These are phyloP conservation scores for Entomortierella chlamydospora DNA, from an alignment of 192 early-diverging fungal genomes.

Conservation along the genomic window DNA sequence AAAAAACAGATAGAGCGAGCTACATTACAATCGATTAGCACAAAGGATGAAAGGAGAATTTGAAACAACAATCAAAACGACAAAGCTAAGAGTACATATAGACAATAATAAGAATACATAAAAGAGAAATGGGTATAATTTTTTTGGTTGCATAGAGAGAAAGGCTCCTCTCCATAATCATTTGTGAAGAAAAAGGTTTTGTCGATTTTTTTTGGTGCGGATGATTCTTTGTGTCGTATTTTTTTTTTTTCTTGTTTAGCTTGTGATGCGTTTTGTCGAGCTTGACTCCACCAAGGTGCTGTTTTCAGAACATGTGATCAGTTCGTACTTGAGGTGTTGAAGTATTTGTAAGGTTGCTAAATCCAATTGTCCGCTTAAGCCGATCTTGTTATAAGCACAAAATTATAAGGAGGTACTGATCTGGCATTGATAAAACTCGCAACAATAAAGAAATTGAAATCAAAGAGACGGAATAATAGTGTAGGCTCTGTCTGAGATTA, in stretches of 20 bases:
- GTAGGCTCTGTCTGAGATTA: not conserved
- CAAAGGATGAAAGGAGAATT: too few species aligned
- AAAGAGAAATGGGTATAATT: not conserved
- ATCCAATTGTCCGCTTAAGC: too few species aligned
- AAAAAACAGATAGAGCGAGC: not conserved
- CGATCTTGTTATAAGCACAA: too few species aligned
- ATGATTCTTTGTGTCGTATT: not conserved
- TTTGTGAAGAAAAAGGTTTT: not conserved
- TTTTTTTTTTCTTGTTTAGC: not conserved
- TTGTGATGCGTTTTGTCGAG: not conserved
- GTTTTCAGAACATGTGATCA: too few species aligned
- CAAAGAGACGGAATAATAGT: not conserved
- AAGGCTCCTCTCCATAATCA: not conserved
- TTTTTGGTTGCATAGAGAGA: not conserved
- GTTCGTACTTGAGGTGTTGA: too few species aligned
- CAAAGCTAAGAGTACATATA: not conserved
- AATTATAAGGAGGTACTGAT: not conserved
- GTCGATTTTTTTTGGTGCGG: slow-evolving; percentile 9
- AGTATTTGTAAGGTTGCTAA: too few species aligned
- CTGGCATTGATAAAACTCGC: not conserved
- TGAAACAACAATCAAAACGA: too few species aligned
- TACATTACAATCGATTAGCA: too few species aligned
- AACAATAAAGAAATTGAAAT: not conserved
- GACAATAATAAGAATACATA: not conserved
- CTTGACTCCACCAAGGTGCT: too few species aligned